Conservation (phyloP, 2,329 filamentous ascomycete genomes). For the Lecanoromycetidae sp. region DNA sequence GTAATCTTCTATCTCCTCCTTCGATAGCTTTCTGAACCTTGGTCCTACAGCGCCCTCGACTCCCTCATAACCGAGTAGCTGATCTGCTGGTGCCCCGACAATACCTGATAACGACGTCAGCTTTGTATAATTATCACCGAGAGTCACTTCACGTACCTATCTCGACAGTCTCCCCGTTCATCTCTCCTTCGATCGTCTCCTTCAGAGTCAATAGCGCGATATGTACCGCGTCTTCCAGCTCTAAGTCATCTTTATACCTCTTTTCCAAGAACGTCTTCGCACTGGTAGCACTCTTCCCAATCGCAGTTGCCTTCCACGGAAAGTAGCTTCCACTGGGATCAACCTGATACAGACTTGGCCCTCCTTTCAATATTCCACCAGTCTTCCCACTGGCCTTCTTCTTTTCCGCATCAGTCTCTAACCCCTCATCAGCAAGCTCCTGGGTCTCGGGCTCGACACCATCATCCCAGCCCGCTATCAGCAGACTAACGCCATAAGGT, state of each 20-base stretch:
- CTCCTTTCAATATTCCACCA: slow-evolving; percentile 87
- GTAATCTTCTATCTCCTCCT: slow-evolving; percentile 99
- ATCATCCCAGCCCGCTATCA: slow-evolving; percentile 97
- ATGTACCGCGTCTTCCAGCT: slow-evolving; percentile 96
- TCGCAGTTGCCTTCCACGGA: slow-evolving; percentile 98
- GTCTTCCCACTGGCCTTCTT: slow-evolving; percentile 79
- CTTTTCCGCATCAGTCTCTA: slow-evolving; percentile 45
- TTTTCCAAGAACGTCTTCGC: slow-evolving; percentile 99
- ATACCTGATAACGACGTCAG: slow-evolving; percentile 51
- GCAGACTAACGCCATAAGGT: slow-evolving; percentile 88
- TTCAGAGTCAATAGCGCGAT: slow-evolving; percentile 95
- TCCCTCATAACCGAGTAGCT: slow-evolving; percentile 82
- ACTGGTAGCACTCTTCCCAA: slow-evolving; percentile 95
- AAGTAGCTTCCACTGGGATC: slow-evolving; percentile 99
- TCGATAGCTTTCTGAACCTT: slow-evolving; percentile 84
- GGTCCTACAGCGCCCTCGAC: slow-evolving; percentile 75
- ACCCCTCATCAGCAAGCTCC: slow-evolving; percentile 42
- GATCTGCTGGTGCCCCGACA: slow-evolving; percentile 84
- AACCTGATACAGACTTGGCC: slow-evolving; percentile 95
- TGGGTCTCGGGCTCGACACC: slow-evolving; percentile 78
- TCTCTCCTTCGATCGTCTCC: slow-evolving; percentile 98
- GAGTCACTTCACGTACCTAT: slow-evolving; percentile 53
- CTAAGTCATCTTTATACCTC: slow-evolving; percentile 91
- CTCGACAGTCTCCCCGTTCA: slow-evolving; percentile 97
- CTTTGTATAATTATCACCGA: slow-evolving; percentile 8